These are phyloP conservation scores for Fusarium staphyleae DNA, from an alignment of 2,329 filamentous ascomycete genomes.

Conservation along the genomic window DNA sequence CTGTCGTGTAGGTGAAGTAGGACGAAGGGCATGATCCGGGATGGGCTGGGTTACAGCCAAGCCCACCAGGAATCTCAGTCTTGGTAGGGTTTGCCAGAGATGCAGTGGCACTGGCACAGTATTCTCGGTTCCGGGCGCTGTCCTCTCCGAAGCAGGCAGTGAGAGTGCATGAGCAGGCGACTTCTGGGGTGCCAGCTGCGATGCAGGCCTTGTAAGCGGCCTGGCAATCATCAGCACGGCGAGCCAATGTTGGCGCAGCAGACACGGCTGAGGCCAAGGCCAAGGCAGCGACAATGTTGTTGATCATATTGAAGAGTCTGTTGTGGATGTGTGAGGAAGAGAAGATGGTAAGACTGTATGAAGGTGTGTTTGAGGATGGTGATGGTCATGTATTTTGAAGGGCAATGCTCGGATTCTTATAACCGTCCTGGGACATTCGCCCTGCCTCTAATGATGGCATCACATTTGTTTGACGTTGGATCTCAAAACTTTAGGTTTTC, in stretches of 20 bases:
- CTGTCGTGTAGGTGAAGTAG: constrained; percentile 12
- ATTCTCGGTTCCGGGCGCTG: constrained; percentile 18
- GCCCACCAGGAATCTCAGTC: constrained; percentile 10
- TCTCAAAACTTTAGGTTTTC: not conserved
- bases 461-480: no score
- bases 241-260: constrained; percentile 8
- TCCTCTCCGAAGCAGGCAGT: constrained; percentile 15
- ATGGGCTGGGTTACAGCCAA: constrained; percentile 15
- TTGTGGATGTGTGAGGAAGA: not conserved
- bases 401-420: not conserved
- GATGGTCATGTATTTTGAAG: not conserved
- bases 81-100: constrained; percentile 7
- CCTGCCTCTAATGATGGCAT: no score
- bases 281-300: constrained; percentile 11
- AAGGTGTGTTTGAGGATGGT: not conserved
- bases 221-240: constrained; percentile 8
- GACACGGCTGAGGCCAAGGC: constrained; percentile 8
- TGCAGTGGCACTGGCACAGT: constrained; percentile 14
- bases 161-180: constrained; percentile 18
- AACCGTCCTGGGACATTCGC: not conserved
- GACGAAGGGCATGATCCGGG: constrained; percentile 12
- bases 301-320: constrained; percentile 10
- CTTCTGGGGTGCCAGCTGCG: constrained; percentile 10
- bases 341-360: not conserved
- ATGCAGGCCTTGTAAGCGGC: constrained; percentile 19